Percentiles rank a stretch among this genome's conserved stretches.
Evolutionary conservation across 108 stramenopile genomes (phyloP).

Genomic region (Stephanodiscus minutulus): DNA sequence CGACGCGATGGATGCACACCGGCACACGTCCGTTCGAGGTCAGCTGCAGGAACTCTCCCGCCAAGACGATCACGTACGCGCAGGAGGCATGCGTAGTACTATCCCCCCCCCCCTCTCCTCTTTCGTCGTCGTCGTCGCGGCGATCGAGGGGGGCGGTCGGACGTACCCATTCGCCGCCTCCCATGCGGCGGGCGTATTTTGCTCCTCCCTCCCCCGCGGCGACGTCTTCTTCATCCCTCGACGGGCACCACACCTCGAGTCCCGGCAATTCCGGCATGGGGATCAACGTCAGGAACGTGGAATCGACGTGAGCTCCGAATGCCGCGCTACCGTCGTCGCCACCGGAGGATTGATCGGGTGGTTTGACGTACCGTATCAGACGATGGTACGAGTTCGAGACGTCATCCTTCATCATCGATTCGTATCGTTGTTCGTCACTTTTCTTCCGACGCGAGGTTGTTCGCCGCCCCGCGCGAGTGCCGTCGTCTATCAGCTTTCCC

Average conservation of each 20-base stretch:
- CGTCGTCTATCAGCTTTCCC: slow-evolving; percentile 41
- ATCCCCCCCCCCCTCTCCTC: too few relatives aligned
- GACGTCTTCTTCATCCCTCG: background rate
- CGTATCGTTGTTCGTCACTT: background rate
- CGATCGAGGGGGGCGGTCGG: slow-evolving; percentile 25
- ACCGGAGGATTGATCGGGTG: slow-evolving; percentile 17
- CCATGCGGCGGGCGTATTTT: background rate
- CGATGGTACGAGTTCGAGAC: slow-evolving; percentile 49
- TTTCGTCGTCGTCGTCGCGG: background rate
- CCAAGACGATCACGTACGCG: slow-evolving; percentile 38
- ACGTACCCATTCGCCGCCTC: slow-evolving; percentile 42
- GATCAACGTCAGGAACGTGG: slow-evolving; percentile 44
- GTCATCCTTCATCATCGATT: background rate
- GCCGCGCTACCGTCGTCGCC: slow-evolving; percentile 17
- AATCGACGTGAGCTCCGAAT: slow-evolving; percentile 45
- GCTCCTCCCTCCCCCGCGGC: too few relatives aligned
- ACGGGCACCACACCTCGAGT: slow-evolving; percentile 51
- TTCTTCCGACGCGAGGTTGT: too few relatives aligned
- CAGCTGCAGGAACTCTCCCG: slow-evolving; percentile 46
- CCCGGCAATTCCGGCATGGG: slow-evolving; percentile 50
- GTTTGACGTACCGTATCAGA: slow-evolving; percentile 45
- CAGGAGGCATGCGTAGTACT: background rate
- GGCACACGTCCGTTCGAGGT: slow-evolving; percentile 37
- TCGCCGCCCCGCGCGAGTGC: background rate
- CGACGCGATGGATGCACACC: slow-evolving; percentile 46